Evolutionary conservation across 208 protist genomes (phyloP), one percentile per base, ranked within the genome.

Genomic region (Crithidia brevicula): DNA sequence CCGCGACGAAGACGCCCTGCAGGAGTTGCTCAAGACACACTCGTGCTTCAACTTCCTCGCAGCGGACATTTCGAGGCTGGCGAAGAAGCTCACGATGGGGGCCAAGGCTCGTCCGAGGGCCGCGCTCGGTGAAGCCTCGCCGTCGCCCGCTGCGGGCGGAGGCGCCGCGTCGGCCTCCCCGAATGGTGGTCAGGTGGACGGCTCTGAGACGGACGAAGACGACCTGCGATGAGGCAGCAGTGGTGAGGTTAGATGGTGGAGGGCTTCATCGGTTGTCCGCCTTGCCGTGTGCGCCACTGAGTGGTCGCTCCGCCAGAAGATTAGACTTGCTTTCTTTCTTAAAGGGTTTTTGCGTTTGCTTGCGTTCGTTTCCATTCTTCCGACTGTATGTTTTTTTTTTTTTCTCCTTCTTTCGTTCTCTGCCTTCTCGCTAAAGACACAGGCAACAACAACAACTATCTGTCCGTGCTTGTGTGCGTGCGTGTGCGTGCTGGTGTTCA

Each of bases 1-100:
- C 1, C 72, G 84, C 10, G 79, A 93, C 65, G 72, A 67, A 42
- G 85, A 92, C 23, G 52, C 63, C 33, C 65, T 96, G 33, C 52
- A 81, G 64, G 80, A 87, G 31, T 58, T 69, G 20, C 49, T 93
- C 28, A 82, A 86, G 63, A 60, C 74, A 51, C 54, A 76, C 28
- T 30, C 67, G 18, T 83, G 72, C 42, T 83, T 96, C 43, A 77
- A 77, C 50, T 96, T 96, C 60, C 68, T 96, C 27, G 58, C 67
- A 9, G 63, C 79, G 10, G 83, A 92, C 34, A 70, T 96, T 20
- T 87, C 85, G 16, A 62, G 82, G 7, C 75, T 92, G 30, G 83
- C 83, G 31, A 89, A 82, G 73, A 83, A 89, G 75, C 46, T 94
- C 53, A 81, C 36, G 20, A 69, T 90, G 61, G 70, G 61, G 6